These are phyloP conservation scores for Pisolithus tinctorius DNA, from an alignment of 768 basidiomycete species.

Conservation along the genomic window DNA sequence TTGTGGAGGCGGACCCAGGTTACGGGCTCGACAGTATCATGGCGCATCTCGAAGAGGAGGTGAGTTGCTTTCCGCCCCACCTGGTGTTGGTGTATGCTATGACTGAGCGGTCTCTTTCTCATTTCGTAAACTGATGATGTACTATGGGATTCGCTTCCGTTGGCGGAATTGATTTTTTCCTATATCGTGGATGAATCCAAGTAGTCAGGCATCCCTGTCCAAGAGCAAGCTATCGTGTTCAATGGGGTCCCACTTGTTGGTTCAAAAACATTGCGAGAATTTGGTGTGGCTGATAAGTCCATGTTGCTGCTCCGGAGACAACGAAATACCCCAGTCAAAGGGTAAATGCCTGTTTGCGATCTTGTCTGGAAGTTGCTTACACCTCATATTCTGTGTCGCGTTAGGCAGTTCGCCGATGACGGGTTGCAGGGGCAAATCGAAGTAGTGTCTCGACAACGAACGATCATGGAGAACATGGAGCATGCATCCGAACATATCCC, in stretches of 20 bases:
- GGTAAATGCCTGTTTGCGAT: background rate
- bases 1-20: background rate
- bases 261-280: slow-evolving; percentile 58
- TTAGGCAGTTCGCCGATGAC: too few species aligned
- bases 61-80: background rate
- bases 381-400: background rate
- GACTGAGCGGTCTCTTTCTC: too few species aligned
- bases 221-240: slow-evolving; percentile 69
- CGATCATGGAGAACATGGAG: slow-evolving; percentile 85
- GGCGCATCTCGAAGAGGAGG: background rate
- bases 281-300: slow-evolving; percentile 55
- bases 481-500: slow-evolving; percentile 93
- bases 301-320: slow-evolving; percentile 66
- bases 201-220: slow-evolving; percentile 70
- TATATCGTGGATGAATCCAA: background rate
- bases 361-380: background rate
- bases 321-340: slow-evolving; percentile 27
- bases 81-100: background rate
- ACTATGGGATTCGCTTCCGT: background rate
- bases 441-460: slow-evolving; percentile 85
- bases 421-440: slow-evolving; percentile 60
- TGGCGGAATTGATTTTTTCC: background rate
- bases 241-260: slow-evolving; percentile 60
- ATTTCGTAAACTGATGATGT: background rate
- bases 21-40: background rate